phyloP scores from a whole-genome alignment of 805 yeast genomes.

The Kregervanrija fluxuum region DNA sequence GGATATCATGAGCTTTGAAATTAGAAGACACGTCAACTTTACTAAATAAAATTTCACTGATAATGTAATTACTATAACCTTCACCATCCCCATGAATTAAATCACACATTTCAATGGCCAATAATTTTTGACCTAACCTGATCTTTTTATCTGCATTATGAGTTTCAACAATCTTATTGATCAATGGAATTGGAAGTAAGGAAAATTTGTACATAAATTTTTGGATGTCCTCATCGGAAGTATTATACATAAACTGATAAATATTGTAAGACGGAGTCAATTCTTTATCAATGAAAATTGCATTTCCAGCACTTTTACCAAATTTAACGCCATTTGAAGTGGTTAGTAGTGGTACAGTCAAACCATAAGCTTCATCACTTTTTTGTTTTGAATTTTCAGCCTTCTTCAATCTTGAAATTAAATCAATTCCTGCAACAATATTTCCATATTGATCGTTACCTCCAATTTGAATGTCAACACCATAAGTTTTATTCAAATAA shows the following conservation, averaged over 20 bases:
- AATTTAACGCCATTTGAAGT: slow-evolving; percentile 88
- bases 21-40: slow-evolving; percentile 22
- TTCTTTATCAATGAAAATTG: slow-evolving; percentile 73
- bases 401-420: slow-evolving; percentile 53
- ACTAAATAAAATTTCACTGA: slow-evolving; percentile 58
- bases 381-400: slow-evolving; percentile 10
- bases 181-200: slow-evolving; percentile 56
- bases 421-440: slow-evolving; percentile 90
- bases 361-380: slow-evolving; percentile 45
- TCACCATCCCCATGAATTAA: slow-evolving; percentile 78
- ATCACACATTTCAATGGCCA: slow-evolving; percentile 83
- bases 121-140: slow-evolving; percentile 64
- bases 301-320: slow-evolving; percentile 97
- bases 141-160: slow-evolving; percentile 56
- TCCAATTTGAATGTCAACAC: slow-evolving; percentile 76
- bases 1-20: slow-evolving; percentile 40
- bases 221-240: slow-evolving; percentile 68
- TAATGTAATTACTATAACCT: slow-evolving; percentile 58
- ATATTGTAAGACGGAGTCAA: slow-evolving; percentile 74
- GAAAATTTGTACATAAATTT: slow-evolving; percentile 73
- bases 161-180: slow-evolving; percentile 41
- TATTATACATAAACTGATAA: slow-evolving; percentile 78
- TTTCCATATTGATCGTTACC: slow-evolving; percentile 99
- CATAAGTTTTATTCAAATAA: slow-evolving; percentile 54
- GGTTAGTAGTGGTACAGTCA: slow-evolving; percentile 85